These are phyloP conservation scores for Amphichorda felina DNA, from an alignment of 2,329 filamentous ascomycete species.

Conservation along the genomic window DNA sequence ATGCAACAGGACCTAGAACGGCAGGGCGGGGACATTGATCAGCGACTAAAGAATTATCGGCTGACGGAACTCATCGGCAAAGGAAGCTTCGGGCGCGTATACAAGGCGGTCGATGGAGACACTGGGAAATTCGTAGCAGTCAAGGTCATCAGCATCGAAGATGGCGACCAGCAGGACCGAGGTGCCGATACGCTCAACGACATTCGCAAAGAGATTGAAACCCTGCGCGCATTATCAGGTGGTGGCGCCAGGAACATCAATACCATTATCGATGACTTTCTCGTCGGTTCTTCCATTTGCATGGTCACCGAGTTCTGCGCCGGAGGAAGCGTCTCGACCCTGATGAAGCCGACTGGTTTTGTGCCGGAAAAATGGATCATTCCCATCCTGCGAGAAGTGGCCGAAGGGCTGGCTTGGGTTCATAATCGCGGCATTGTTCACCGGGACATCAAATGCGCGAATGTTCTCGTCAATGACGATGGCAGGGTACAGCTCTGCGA, in stretches of 20 bases:
- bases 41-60: no score
- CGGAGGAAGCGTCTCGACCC: constrained; percentile 68
- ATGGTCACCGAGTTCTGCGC: constrained; percentile 81
- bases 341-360: constrained; percentile 55
- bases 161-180: constrained; percentile 56
- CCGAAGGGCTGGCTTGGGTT: constrained; percentile 55
- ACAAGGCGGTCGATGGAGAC: constrained; percentile 43
- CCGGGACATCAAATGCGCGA: constrained; percentile 64
- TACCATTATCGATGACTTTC: constrained; percentile 65
- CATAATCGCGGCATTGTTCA: constrained; percentile 59
- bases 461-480: constrained; percentile 67
- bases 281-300: constrained; percentile 73
- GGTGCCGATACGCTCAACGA: constrained; percentile 58
- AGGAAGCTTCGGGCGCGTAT: constrained; percentile 62
- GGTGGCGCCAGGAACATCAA: constrained; percentile 73
- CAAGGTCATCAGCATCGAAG: constrained; percentile 79
- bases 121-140: constrained; percentile 52
- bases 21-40: no score
- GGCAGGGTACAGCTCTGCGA: constrained; percentile 73
- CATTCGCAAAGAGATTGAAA: constrained; percentile 55
- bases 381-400: constrained; percentile 53
- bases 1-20: no score
- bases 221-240: constrained; percentile 63
- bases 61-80: constrained; percentile 71
- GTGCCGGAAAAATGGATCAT: constrained; percentile 63